Conservation (phyloP, 2,329 filamentous ascomycete genomes). For the Aspergillus sp. region DNA sequence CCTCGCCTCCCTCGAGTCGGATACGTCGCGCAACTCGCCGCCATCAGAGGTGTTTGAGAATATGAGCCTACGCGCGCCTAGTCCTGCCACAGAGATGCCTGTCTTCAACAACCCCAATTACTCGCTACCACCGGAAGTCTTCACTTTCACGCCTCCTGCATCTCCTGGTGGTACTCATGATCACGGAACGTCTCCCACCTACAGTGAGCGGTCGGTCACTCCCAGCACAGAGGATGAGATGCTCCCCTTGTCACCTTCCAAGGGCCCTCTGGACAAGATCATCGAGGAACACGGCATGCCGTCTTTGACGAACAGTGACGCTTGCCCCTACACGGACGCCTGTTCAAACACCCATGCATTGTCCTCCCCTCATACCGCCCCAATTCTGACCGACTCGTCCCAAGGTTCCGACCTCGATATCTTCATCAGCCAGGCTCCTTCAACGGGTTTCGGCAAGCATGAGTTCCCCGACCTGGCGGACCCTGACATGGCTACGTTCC, state of each 20-base stretch:
- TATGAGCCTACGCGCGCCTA: conserved; percentile 38
- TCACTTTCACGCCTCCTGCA: conserved; percentile 49
- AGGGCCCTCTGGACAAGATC: conserved; percentile 29
- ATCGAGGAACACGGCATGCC: conserved; percentile 31
- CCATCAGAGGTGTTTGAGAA: conserved; percentile 42
- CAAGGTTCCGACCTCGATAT: conserved; percentile 41
- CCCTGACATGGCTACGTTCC: conserved; percentile 31
- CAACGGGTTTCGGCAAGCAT: conserved; percentile 27
- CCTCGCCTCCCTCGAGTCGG: conserved; percentile 36
- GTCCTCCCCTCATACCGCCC: conserved; percentile 38
- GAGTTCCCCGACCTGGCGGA: conserved; percentile 32
- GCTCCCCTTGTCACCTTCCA: conserved; percentile 35
- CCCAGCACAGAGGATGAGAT: conserved; percentile 40
- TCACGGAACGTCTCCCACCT: conserved; percentile 37
- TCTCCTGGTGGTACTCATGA: conserved; percentile 44
- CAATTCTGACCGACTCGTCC: conserved; percentile 35
- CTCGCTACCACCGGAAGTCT: conserved; percentile 39
- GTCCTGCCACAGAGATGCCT: conserved; percentile 32
- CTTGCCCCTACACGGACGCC: conserved; percentile 31
- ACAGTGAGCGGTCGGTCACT: conserved; percentile 37
- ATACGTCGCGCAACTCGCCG: conserved; percentile 44
- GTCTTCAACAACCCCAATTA: conserved; percentile 32
- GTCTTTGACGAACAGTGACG: conserved; percentile 26
- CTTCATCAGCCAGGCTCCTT: conserved; percentile 38
- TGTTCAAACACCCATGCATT: conserved; percentile 31